These are phyloP conservation scores for Citrullus mucosospermus DNA, from an alignment of 306 rosid species.

Conservation along the genomic window DNA sequence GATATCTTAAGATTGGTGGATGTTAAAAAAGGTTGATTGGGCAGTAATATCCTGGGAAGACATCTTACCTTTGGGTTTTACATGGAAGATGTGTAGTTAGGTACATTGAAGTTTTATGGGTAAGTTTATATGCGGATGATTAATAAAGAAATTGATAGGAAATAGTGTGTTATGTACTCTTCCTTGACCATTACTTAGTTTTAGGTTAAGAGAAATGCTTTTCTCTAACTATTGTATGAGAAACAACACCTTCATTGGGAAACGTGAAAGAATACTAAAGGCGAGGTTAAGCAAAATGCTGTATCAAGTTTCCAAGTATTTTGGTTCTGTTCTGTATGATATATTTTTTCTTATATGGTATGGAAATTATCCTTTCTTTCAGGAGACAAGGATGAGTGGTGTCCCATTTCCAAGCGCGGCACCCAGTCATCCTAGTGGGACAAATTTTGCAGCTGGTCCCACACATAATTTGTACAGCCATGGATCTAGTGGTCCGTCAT, in stretches of 20 bases:
- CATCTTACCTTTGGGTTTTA: neutral
- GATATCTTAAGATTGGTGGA: too few relatives aligned
- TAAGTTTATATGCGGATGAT: neutral
- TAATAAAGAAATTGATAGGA: neutral
- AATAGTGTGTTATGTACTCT: neutral
- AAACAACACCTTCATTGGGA: neutral
- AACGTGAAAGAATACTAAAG: neutral
- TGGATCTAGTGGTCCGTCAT: slow-evolving; percentile 44
- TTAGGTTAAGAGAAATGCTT: neutral
- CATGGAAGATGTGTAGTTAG: neutral
- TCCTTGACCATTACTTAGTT: neutral
- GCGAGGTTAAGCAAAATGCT: neutral
- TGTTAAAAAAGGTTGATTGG: neutral
- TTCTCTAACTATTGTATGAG: neutral
- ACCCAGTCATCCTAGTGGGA: slow-evolving; percentile 39
- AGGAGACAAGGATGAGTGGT: slow-evolving; percentile 56
- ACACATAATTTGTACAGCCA: slow-evolving; percentile 45
- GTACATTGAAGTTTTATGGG: neutral
- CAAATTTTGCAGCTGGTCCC: slow-evolving; percentile 45
- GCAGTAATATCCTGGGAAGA: neutral
- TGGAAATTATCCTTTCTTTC: slow-evolving; percentile 13
- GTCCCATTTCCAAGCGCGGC: slow-evolving; percentile 45
- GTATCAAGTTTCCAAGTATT: neutral
- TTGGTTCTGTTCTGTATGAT: neutral
- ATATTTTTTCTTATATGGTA: neutral